These are phyloP conservation scores for Penstemon barbatus DNA, from an alignment of 257 asterid species.

Conservation along the genomic window DNA sequence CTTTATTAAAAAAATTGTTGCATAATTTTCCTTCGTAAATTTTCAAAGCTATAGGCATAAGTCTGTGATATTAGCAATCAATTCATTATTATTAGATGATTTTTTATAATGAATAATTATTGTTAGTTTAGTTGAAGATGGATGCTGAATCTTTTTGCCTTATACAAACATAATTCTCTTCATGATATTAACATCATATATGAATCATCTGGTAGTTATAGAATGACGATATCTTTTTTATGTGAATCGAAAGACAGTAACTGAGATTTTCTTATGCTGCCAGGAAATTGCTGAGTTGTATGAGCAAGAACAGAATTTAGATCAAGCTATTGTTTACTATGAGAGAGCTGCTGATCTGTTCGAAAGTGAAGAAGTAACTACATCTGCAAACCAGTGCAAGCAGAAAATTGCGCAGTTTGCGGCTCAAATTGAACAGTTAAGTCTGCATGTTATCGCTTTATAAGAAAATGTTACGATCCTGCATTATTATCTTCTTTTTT, in stretches of 20 bases:
- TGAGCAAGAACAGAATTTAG: slow-evolving; percentile 82
- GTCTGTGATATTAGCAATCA: not conserved
- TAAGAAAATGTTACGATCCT: slow-evolving; percentile 1
- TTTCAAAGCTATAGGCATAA: not conserved
- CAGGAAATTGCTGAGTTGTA: slow-evolving; percentile 92
- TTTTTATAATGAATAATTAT: too few relatives aligned
- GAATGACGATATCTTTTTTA: not conserved
- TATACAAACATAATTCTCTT: slow-evolving; percentile 1
- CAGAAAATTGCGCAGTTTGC: slow-evolving; percentile 88
- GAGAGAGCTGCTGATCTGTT: slow-evolving; percentile 89
- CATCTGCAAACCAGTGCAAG: slow-evolving; percentile 92
- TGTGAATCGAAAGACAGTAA: slow-evolving; percentile 11
- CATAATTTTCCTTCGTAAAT: too few relatives aligned
- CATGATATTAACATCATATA: not conserved
- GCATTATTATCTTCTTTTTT: not conserved
- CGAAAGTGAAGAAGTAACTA: slow-evolving; percentile 78
- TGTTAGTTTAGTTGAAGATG: too few relatives aligned
- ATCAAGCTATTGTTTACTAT: slow-evolving; percentile 68
- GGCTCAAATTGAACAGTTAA: slow-evolving; percentile 85
- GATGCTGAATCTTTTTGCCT: slow-evolving; percentile 4
- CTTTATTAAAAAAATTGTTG: too few relatives aligned
- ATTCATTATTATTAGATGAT: slow-evolving; percentile 4
- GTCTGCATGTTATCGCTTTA: slow-evolving; percentile 26
- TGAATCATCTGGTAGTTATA: slow-evolving; percentile 7
- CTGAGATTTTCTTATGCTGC: slow-evolving; percentile 14